A percentile compares a stretch with the other conserved stretches of the same genome.
Evolutionary conservation across 371 early-diverging fungal genomes (phyloP).

Genomic region (Mucor saturninus): DNA sequence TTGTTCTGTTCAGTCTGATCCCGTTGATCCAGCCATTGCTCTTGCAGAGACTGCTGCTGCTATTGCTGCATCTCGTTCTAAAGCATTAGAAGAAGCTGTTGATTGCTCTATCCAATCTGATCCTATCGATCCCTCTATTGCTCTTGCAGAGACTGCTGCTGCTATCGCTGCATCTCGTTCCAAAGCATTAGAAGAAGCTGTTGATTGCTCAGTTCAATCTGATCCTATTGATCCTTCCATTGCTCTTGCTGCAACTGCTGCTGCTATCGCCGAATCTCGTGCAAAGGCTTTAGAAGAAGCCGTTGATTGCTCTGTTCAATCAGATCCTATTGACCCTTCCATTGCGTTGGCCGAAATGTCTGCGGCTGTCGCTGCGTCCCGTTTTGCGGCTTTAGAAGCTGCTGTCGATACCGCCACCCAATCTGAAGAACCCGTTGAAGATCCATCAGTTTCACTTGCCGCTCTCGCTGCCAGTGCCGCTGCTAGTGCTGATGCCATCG

Average conservation of each 20-base stretch:
- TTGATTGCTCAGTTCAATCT: constrained; percentile 2
- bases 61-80: background rate
- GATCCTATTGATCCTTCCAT: constrained; percentile 11
- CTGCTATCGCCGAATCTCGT: constrained; percentile 3
- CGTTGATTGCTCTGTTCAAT: constrained; percentile 2
- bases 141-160: constrained; percentile 5
- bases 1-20: background rate
- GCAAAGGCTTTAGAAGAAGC: constrained; percentile 8
- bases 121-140: constrained; percentile 9
- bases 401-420: constrained; percentile 7
- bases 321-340: constrained; percentile 7
- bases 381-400: constrained; percentile 8
- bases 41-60: constrained; percentile 10
- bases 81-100: constrained; percentile 7
- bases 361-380: constrained; percentile 3
- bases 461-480: background rate
- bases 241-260: constrained; percentile 5
- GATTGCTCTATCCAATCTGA: constrained; percentile 4
- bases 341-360: constrained; percentile 7
- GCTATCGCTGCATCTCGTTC: constrained; percentile 7
- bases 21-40: constrained; percentile 9
- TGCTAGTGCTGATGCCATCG: constrained; percentile 14
- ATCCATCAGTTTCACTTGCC: constrained; percentile 1
- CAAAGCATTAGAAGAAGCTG: constrained; percentile 6
- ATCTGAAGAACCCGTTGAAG: constrained; percentile 15